Evolutionary conservation across 441 rosid species (phyloP).

Genomic region (Adansonia grandidieri): DNA sequence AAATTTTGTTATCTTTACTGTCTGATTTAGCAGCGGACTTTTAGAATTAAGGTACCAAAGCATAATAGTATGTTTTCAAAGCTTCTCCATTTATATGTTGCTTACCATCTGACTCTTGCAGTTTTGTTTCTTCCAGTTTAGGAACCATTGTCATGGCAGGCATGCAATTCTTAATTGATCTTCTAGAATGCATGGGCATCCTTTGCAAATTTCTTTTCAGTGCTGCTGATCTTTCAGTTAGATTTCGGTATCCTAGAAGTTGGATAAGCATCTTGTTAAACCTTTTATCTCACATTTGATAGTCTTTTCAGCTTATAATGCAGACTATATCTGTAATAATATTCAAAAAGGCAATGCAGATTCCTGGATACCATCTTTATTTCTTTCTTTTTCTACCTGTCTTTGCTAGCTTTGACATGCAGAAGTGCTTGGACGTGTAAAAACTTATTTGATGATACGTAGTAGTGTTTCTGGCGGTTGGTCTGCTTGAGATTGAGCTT

Average conservation of each 20-base stretch:
- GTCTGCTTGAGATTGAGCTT: neutral
- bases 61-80: neutral
- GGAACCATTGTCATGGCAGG: neutral
- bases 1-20: neutral
- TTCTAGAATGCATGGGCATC: neutral
- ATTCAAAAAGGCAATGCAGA: neutral
- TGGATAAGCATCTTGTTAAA: neutral
- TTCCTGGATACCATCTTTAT: neutral
- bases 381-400: neutral
- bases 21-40: neutral
- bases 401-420: neutral
- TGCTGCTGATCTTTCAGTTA: conserved; percentile 14
- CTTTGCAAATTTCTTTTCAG: neutral
- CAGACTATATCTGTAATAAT: neutral
- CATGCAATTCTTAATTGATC: conserved; percentile 2
- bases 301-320: conserved; percentile 2
- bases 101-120: neutral
- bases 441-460: neutral
- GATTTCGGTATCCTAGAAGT: conserved; percentile 5
- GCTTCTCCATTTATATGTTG: neutral
- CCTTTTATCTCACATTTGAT: conserved; percentile 12
- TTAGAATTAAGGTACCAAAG: conserved; percentile 15
- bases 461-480: neutral
- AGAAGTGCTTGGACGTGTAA: conserved; percentile 11
- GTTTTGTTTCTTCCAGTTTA: conserved; percentile 10